Evolutionary conservation across 305 asterid genomes (phyloP), one percentile per base, ranked within the genome.

Genomic region (Fraxinus angustifolia): DNA sequence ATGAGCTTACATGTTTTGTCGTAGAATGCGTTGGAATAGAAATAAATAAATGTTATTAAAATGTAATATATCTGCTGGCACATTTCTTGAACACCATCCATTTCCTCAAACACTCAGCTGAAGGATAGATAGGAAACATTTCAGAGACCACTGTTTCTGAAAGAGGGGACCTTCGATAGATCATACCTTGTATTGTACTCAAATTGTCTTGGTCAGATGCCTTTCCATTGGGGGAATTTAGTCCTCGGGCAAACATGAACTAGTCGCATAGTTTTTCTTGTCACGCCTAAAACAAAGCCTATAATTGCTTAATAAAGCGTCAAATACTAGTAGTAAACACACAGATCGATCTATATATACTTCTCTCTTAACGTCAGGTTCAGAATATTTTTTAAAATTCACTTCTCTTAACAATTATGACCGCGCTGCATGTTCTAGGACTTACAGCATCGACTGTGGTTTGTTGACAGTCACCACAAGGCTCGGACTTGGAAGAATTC

Each of bases 241-340:
- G 81, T 0, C 78, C 70, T 28, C 85, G 79, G 0, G 85, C 82
- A 7, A 78, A 82, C 78, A 12, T 82, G 78, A 48, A 53, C 60
- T 72, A 78, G 73, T 34, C 82, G 77, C 73, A 82, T 38, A 38
- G 79, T 42, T 58, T 17, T 75, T 34, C 85, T n/a, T 0, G 33
- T 4, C 62, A 26, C 50, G 53, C 82, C 82, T 72, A 78, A 82
- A 58, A 6, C 40, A 21, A 23, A n/a, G 50, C 68, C 60, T 35
- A 31, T 3, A 76, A 75, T 75, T 12, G n/a, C n/a, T 45, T 45
- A 45, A 48, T 14, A 48, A 14, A 48, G 17, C 58, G 3, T 48
- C 58, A 14, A 48, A 48, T 48, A 48, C 48, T 1, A 42, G 19
- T 48, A 48, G n/a, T 48, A 50, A 50, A n/a, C 62, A 50, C 62